Evolutionary conservation across 1,284 basidiomycete genomes (phyloP), one percentile per base, ranked within the genome.

Genomic region (Mycena sp.): DNA sequence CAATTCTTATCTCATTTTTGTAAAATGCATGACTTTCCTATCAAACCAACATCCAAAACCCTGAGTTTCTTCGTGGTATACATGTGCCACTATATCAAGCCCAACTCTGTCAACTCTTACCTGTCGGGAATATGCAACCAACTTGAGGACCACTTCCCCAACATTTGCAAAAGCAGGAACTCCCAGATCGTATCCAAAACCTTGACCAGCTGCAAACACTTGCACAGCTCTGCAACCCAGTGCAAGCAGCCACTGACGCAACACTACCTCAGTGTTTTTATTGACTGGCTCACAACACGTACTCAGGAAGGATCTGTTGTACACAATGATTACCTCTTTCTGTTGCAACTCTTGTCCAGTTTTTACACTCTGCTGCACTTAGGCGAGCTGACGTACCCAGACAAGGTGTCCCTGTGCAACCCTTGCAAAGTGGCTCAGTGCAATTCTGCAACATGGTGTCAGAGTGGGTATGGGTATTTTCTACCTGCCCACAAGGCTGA

Each of bases 1-100:
- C 0, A 74, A 79, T 19, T 80, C 78, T 0, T 85, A 81, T 35
- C 45, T 83, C 10, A 67, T 0, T 84, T 83, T 64, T 76, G 74
- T 54, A 60, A 66, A 11, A 10, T 68, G 0, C 79, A 82, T 46
- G 4, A 70, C 7, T 67, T 79, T 21, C 69, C 77, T 1, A 45
- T 78, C 25, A 62, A 74, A 2, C 80, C 79, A 0, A 78, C 78
- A 0, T 21, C 65, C 1, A 74, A 81, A 48, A 78, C 76, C 0
- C 66, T 82, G 0, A 70, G 67, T 12, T 74, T 78, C 32, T 84
- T 72, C 60, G 65, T 72, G 5, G 73, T 78, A 0, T 84, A 73
- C 65, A 80, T 80, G 76, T 79, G 58, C 10, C 70, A 76, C 41
- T 71, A 78, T 35, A 82, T 84, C 70, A 58, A 73, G 19, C 77